phyloP scores from a whole-genome alignment of 257 asterid species.

The Thymus quinquecostatus region DNA sequence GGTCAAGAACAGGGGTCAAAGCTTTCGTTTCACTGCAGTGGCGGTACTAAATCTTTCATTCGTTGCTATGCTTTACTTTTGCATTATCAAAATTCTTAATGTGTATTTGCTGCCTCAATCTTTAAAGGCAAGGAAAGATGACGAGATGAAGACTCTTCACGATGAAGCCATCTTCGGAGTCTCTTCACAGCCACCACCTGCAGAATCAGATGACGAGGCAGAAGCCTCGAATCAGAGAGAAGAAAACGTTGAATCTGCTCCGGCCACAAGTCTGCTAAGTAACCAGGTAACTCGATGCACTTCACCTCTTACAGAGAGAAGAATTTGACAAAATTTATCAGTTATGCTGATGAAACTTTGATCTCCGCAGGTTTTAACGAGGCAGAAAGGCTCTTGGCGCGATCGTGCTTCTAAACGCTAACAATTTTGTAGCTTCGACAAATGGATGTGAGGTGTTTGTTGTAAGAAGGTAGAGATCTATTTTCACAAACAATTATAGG shows the following conservation, averaged over 20 bases:
- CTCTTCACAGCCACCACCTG: conserved; percentile 44
- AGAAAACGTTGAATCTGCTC: conserved; percentile 38
- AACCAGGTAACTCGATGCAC: conserved; percentile 58
- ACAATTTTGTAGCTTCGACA: conserved; percentile 7
- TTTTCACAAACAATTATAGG: conserved; percentile 13
- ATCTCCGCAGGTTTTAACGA: conserved; percentile 53
- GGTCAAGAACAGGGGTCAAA: conserved; percentile 82
- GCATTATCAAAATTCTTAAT: conserved; percentile 7
- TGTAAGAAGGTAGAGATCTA: conserved; percentile 5
- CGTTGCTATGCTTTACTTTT: background rate
- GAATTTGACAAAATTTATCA: background rate
- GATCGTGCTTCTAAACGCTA: conserved; percentile 60
- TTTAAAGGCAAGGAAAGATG: conserved; percentile 70
- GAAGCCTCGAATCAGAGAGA: conserved; percentile 31
- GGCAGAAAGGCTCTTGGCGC: conserved; percentile 83
- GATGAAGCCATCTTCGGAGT: conserved; percentile 91
- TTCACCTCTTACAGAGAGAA: background rate
- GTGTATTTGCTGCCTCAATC: background rate
- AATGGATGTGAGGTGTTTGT: background rate
- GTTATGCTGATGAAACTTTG: conserved; percentile 10
- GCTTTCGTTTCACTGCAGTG: conserved; percentile 83
- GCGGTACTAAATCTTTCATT: conserved; percentile 47
- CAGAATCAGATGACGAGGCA: conserved; percentile 43
- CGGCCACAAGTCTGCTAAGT: conserved; percentile 56
- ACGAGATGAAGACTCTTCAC: conserved; percentile 68